A percentile compares a stretch with the other conserved stretches of the same genome.
Evolutionary conservation across 305 asterid genomes (phyloP).

Genomic region (Fraxinus floribunda): DNA sequence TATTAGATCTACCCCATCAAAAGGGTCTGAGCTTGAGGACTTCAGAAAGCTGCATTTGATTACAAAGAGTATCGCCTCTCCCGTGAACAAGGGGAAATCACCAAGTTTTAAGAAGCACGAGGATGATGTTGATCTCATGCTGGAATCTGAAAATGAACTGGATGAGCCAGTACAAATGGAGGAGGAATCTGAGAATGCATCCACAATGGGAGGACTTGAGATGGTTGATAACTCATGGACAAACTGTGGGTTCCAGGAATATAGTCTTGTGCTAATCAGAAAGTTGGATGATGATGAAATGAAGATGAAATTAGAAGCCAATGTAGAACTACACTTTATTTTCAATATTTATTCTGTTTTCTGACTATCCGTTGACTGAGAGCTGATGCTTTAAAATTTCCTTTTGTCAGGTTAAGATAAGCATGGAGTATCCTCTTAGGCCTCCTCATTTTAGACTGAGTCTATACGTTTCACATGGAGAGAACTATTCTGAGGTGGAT

Average conservation of each 20-base stretch:
- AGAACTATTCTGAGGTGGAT: slow-evolving; percentile 40
- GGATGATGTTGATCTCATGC: slow-evolving; percentile 72
- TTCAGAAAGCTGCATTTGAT: slow-evolving; percentile 60
- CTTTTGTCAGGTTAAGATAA: slow-evolving; percentile 63
- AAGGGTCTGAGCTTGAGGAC: slow-evolving; percentile 49
- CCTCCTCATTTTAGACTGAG: slow-evolving; percentile 72
- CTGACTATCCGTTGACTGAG: slow-evolving; percentile 10
- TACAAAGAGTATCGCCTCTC: slow-evolving; percentile 65
- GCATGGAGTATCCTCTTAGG: slow-evolving; percentile 76
- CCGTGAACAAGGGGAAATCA: slow-evolving; percentile 59
- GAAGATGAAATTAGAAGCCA: slow-evolving; percentile 72
- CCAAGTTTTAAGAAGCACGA: slow-evolving; percentile 64
- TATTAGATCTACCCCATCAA: slow-evolving; percentile 38
- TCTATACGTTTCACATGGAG: slow-evolving; percentile 42
- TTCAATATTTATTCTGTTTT: slow-evolving; percentile 18
- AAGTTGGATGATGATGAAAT: slow-evolving; percentile 48
- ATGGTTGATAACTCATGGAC: slow-evolving; percentile 53
- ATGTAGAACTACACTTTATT: slow-evolving; percentile 42
- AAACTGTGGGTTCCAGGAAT: slow-evolving; percentile 59
- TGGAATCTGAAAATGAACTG: slow-evolving; percentile 76
- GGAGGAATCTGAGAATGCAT: slow-evolving; percentile 42
- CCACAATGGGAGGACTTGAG: slow-evolving; percentile 26
- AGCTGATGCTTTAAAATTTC: not conserved
- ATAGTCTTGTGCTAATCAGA: slow-evolving; percentile 56
- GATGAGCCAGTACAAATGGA: slow-evolving; percentile 65